Base-by-base conservation (phyloP, 1,139 yeast species). In the Kodamaea sp. region DNA sequence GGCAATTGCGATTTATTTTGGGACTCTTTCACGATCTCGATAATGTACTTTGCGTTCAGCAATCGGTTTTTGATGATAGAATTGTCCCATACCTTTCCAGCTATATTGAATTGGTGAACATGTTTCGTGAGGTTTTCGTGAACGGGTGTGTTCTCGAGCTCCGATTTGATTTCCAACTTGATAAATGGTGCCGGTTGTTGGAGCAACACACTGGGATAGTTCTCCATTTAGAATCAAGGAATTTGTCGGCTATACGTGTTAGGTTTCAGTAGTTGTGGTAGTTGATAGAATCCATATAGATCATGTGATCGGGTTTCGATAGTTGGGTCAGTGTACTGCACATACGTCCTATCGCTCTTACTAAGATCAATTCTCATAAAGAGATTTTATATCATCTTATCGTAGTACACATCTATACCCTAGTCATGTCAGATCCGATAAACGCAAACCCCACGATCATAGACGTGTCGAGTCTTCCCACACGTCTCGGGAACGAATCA, bases 361-460 rank as follows among this genome's bases (percentile, higher is more conserved):
- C n/a, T n/a, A n/a, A n/a, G n/a, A n/a, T n/a, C n/a, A n/a, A n/a
- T 19, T 9, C 21, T 9, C 21, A 19, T 19, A 7, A 19, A 19
- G 9, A 19, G 21, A 9, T 9, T 7, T 7, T 19, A 7, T 19
- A 9, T 19, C 21, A 19, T 19, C 21, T 7, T 7, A 9, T 22
- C 7, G 24, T 10, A 22, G 24, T 5, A 22, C 12, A 22, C 5
- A 6, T 4, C 10, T 5, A 15, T 8, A 24, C n/a, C 15, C 22
- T 18, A 18, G 42, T 23, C 33, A 76, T 76, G 81, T 59, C 78
- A 16, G 96, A 88, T 38, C 88, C 87, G 27, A 83, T 90, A 42
- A 92, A 92, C 61, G 96, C 96, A 19, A 89, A 89, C 58, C 98
- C 98, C 11, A 82, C 84, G 22, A 80, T 92, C 29, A 65, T 89